Base-by-base conservation (phyloP, 495 filamentous ascomycete species). In the Penicillium egyptiacum region DNA sequence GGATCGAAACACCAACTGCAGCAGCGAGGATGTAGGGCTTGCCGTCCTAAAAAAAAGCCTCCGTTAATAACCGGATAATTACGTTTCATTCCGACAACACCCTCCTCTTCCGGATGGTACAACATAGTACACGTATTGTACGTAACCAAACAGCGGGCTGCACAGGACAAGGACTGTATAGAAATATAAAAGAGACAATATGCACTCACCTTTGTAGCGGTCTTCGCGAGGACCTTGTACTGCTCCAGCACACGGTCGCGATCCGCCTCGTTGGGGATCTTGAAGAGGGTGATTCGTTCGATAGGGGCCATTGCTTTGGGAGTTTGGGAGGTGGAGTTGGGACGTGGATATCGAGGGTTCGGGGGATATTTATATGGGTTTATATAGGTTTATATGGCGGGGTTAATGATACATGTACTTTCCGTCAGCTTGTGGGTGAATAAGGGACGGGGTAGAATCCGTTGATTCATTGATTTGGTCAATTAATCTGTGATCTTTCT, bases 1-100 rank as follows among this genome's bases (percentile, higher is more conserved):
- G 64, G 58, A 78, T 63, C 4, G 79, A 71, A 14, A 61, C 57
- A 7, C 77, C 77, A 1, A 77, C 82, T 28, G 68, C 66, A 9
- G 78, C 65, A 50, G 63, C 61, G 48, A 83, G 56, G 63, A 90
- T 87, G 65, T 89, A 91, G 2, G 84, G 86, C 59, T 88, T 84
- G 55, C 81, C 82, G 63, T 85, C 80, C 86, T 89, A 51, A n/a
- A 42, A 39, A 7, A 8, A 52, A 53, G 19, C 53, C 11, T 12
- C 41, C 54, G 55, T 53, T 33, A 57, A 40, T 30, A 53, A 33
- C 51, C 51, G 51, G 41, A 40, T 35, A 22, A 35, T 43, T 46
- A 14, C 43, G 23, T 39, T 46, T 45, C 42, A 1, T 45, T 46
- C 45, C 45, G 45, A 28, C 8, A 19, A 10, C 2, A 2, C 33